phyloP scores from a whole-genome alignment of 495 filamentous ascomycete species.

The Alectoria sarmentosa region DNA sequence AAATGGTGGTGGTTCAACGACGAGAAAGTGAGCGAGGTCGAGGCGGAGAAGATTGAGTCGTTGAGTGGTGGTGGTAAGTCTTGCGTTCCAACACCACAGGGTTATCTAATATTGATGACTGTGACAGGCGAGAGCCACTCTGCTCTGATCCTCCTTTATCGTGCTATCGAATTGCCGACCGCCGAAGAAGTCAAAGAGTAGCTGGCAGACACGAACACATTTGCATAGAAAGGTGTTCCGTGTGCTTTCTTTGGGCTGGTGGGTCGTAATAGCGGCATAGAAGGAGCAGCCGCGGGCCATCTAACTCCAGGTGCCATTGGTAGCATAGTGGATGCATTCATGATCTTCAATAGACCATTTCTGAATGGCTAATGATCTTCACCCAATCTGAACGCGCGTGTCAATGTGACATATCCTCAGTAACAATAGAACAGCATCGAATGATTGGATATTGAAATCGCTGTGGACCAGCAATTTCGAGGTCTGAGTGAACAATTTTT shows the following conservation, averaged over 20 bases:
- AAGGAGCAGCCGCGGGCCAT: neutral
- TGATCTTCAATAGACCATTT: neutral
- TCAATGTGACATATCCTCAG: neutral
- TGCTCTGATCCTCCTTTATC: conserved; percentile 86
- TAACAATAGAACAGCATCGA: neutral
- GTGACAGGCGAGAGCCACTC: conserved; percentile 77
- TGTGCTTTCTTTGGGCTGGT: neutral
- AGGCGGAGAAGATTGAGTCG: conserved; percentile 81
- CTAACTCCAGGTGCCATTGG: neutral
- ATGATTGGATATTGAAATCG: neutral
- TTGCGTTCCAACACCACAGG: neutral
- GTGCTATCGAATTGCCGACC: conserved; percentile 63
- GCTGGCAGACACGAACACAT: neutral
- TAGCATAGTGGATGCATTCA: neutral
- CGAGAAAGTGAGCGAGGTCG: conserved; percentile 92
- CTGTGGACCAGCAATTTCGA: neutral
- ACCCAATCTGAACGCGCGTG: neutral
- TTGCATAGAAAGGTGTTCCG: neutral
- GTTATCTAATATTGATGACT: neutral
- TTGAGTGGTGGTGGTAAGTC: conserved; percentile 78
- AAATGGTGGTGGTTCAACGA: conserved; percentile 99
- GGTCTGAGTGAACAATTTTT: neutral
- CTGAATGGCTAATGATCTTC: neutral
- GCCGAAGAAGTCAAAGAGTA: conserved; percentile 38
- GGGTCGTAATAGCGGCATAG: neutral